Conservation (phyloP, 202 grass and related monocot species). For the Setaria viridis region DNA sequence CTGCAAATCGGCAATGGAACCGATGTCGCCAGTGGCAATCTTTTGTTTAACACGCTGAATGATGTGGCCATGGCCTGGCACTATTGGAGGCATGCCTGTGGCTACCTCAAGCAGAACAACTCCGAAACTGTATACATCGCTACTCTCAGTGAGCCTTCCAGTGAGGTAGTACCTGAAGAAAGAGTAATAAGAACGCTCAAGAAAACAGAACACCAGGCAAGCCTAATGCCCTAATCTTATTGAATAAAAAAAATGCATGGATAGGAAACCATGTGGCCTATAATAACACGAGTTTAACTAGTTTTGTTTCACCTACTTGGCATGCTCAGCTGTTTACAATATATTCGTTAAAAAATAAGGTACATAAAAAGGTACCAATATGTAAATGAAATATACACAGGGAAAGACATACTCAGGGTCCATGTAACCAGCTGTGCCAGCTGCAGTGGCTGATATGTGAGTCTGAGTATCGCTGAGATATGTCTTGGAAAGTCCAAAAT, state of each 20-base stretch:
- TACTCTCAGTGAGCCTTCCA: constrained; percentile 43
- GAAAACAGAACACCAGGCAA: too few species aligned
- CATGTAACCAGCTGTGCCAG: constrained; percentile 52
- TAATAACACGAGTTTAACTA: too few species aligned
- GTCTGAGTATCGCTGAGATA: constrained; percentile 39
- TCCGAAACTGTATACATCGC: constrained; percentile 53
- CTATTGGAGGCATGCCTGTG: constrained; percentile 41
- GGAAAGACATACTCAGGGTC: constrained; percentile 51
- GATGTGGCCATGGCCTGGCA: constrained; percentile 17
- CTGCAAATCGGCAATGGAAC: constrained; percentile 6
- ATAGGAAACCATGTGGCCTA: too few species aligned
- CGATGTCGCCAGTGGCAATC: constrained; percentile 24
- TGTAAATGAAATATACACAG: too few species aligned
- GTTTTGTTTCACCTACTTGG: too few species aligned
- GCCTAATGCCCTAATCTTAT: too few species aligned
- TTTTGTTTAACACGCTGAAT: constrained; percentile 30
- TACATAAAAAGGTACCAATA: too few species aligned
- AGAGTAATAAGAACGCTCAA: background rate
- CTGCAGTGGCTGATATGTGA: constrained; percentile 37
- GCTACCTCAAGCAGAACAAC: constrained; percentile 50
- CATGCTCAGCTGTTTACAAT: too few species aligned
- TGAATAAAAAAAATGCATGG: too few species aligned
- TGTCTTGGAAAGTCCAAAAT: constrained; percentile 55
- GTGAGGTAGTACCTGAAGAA: constrained; percentile 48
- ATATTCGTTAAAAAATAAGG: too few species aligned